Percentiles rank a stretch among this genome's conserved stretches.
phyloP scores from a whole-genome alignment of 768 basidiomycete genomes.

The Brasilioporus rufonigricans region DNA sequence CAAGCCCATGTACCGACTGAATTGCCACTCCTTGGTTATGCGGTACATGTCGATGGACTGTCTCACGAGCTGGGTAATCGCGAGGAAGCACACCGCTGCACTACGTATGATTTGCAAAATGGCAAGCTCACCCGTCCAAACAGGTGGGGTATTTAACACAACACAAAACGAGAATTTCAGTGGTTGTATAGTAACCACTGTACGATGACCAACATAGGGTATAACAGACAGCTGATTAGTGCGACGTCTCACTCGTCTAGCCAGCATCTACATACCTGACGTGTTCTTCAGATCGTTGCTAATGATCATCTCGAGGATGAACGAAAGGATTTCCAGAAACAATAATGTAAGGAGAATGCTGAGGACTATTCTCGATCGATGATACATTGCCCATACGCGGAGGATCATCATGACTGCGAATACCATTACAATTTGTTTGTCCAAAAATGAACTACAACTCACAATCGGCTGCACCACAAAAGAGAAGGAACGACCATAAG shows the following conservation, averaged over 20 bases:
- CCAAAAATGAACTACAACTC: background rate
- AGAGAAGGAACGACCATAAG: background rate
- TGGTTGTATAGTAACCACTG: background rate
- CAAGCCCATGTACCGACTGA: background rate
- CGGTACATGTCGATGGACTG: background rate
- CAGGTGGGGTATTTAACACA: background rate
- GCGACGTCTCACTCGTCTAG: too few relatives aligned
- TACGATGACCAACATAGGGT: background rate
- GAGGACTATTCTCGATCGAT: background rate
- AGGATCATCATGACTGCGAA: background rate
- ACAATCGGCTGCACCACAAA: conserved; percentile 5
- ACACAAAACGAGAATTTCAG: background rate
- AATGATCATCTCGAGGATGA: background rate
- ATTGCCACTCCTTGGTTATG: background rate
- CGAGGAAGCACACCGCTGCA: background rate
- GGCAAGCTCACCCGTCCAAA: background rate
- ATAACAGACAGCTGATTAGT: background rate
- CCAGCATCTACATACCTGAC: background rate
- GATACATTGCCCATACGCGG: background rate
- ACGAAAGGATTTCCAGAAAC: background rate
- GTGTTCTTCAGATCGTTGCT: background rate
- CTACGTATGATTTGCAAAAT: background rate
- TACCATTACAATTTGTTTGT: background rate
- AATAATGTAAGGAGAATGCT: background rate
- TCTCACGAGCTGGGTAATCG: background rate